Evolutionary conservation across 345 rosid species (phyloP), one percentile per base, ranked within the genome.

Genomic region (Cardamine occulta): DNA sequence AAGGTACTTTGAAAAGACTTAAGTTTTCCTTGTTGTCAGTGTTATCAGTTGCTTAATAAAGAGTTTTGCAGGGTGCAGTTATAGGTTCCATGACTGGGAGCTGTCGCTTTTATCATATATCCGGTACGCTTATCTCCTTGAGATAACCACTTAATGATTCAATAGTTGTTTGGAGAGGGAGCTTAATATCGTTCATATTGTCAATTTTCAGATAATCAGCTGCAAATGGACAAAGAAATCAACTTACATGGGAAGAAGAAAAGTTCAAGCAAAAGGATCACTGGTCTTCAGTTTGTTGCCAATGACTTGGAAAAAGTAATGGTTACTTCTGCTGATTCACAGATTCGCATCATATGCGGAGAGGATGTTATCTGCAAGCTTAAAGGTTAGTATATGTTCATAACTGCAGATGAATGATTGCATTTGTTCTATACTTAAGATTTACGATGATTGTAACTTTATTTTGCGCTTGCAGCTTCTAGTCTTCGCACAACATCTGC

Each of bases 251-350:
- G 88, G 74, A 93, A 91, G 85, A 93, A 88, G 81, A 93, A 88
- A 78, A 66, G 85, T 8, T 58, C 82, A 56, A 81, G 88, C 87
- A 87, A 82, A 76, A 88, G 88, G 81, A 89, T 93, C 69, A 91
- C 88, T 45, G 86, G 93, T 57, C 84, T 93, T 17, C 63, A 74
- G 23, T 88, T 80, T 75, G 81, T 84, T 18, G 90, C 93, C 13
- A 73, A 59, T 44, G 90, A 89, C 45, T 82, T 82, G 1, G 80
- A 74, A 44, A 87, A 86, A 86, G 75, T 91, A 14, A 73, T 91
- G 63, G 90, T 89, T 47, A 85, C 93, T 24, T 84, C 85, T 79
- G 96, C 90, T 40, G 93, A 88, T 85, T 91, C 96, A 40, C 74
- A 81, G 11, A 82, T 88, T 34, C 82, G 86, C 47, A 80, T 91